A percentile compares a stretch with the other conserved stretches of the same genome.
Evolutionary conservation across 345 rosid genomes (phyloP).

Genomic region (Ailanthus altissimus): DNA sequence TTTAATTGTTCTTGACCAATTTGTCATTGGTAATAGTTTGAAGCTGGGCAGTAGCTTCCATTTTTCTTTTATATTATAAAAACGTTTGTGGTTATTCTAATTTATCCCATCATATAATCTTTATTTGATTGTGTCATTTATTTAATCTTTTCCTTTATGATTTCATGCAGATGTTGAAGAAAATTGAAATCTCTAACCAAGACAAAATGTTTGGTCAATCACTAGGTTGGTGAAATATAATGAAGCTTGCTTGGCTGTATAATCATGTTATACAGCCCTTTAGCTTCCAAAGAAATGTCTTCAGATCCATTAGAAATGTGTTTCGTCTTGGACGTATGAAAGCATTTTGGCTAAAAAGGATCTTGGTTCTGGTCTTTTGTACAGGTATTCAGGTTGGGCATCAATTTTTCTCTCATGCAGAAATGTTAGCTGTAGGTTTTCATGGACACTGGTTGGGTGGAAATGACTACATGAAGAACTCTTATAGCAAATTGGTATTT

Average conservation of each 20-base stretch:
- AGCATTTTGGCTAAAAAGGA: not conserved
- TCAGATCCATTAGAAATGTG: not conserved
- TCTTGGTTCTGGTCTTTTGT: not conserved
- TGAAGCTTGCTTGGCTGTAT: not conserved
- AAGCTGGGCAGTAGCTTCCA: no score
- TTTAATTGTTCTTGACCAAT: no score
- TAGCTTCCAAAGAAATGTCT: not conserved
- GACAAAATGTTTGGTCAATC: slow-evolving; percentile 21
- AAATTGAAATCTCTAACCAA: slow-evolving; percentile 15
- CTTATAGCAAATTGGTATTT: slow-evolving; percentile 27
- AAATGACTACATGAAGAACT: slow-evolving; percentile 23
- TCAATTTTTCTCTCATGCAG: slow-evolving; percentile 36
- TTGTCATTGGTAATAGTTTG: no score
- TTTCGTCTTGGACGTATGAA: not conserved
- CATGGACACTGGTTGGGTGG: slow-evolving; percentile 29
- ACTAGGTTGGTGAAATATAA: slow-evolving; percentile 30
- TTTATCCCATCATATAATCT: not conserved
- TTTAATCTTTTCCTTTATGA: not conserved
- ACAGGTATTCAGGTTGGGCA: slow-evolving; percentile 39
- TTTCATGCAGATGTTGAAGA: not conserved
- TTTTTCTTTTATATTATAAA: no score
- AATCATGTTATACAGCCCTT: not conserved
- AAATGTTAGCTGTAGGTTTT: slow-evolving; percentile 38
- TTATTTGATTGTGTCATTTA: not conserved
- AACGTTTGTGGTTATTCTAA: not conserved